These are phyloP conservation scores for Baorangia bicolor DNA, from an alignment of 768 basidiomycete species.

Conservation along the genomic window DNA sequence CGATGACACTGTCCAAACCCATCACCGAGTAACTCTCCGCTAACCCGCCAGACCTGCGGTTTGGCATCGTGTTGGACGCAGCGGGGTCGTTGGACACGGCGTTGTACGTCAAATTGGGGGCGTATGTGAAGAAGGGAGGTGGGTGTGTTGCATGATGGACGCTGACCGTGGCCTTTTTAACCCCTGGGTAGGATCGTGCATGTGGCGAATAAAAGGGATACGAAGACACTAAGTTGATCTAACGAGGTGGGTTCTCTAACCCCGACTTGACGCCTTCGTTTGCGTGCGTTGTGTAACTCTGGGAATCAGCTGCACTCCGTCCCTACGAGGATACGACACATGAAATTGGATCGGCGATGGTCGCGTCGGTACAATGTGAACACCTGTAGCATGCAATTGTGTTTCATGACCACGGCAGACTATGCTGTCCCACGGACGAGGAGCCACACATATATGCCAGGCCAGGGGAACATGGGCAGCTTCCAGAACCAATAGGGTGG, in stretches of 20 bases:
- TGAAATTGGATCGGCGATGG: slow-evolving; percentile 55
- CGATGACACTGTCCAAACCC: slow-evolving; percentile 57
- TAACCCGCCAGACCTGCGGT: slow-evolving; percentile 49
- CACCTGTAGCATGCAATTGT: no score
- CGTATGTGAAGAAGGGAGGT: slow-evolving; percentile 53
- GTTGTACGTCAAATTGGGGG: slow-evolving; percentile 48
- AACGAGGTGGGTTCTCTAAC: slow-evolving; percentile 37
- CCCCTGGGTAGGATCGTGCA: no score
- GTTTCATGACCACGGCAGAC: no score
- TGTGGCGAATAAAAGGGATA: no score
- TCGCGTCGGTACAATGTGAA: no score
- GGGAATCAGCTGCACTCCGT: slow-evolving; percentile 45
- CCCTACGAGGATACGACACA: slow-evolving; percentile 59
- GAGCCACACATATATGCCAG: not conserved
- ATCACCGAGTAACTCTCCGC: slow-evolving; percentile 45
- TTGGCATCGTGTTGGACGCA: slow-evolving; percentile 59
- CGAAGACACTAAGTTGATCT: slow-evolving; percentile 38
- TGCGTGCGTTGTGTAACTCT: not conserved
- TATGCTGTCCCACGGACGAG: not conserved
- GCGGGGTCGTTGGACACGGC: slow-evolving; percentile 49
- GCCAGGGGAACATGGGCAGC: not conserved
- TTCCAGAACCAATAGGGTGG: not conserved
- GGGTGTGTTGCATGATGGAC: no score
- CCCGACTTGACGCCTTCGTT: not conserved
- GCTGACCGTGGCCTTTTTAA: no score